phyloP scores from a whole-genome alignment of 768 basidiomycete species.

The Psilocybe cyanescens region DNA sequence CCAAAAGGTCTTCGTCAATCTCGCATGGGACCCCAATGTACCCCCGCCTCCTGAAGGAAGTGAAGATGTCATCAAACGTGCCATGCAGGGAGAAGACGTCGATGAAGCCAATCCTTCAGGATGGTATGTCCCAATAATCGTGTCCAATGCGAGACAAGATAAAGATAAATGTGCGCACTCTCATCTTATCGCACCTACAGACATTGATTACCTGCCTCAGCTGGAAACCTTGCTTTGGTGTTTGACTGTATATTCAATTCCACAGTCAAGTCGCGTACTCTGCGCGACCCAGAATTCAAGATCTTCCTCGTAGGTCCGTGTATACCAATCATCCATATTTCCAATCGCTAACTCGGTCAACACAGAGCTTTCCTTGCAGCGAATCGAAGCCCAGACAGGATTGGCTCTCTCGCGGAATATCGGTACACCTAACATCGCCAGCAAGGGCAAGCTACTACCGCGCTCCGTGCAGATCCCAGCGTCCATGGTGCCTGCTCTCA shows the following conservation, averaged over 20 bases:
- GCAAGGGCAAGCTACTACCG: slow-evolving; percentile 69
- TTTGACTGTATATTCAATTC: slow-evolving; percentile 75
- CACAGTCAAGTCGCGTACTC: slow-evolving; percentile 58
- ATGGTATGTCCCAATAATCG: slow-evolving; percentile 73
- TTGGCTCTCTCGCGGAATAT: slow-evolving; percentile 71
- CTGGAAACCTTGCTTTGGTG: slow-evolving; percentile 69
- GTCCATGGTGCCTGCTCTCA: slow-evolving; percentile 29
- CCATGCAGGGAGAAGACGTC: slow-evolving; percentile 53
- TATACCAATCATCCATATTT: slow-evolving; percentile 1
- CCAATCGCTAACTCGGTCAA: neutral
- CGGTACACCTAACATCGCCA: slow-evolving; percentile 74
- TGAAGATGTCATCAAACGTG: slow-evolving; percentile 60
- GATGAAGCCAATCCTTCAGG: slow-evolving; percentile 42
- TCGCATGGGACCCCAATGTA: slow-evolving; percentile 70
- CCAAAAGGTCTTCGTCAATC: slow-evolving; percentile 74
- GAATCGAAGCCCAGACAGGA: slow-evolving; percentile 62
- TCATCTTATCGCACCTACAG: slow-evolving; percentile 1
- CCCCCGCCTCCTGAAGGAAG: slow-evolving; percentile 69
- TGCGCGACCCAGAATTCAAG: slow-evolving; percentile 69
- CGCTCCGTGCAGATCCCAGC: slow-evolving; percentile 62
- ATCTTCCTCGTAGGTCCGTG: slow-evolving; percentile 67
- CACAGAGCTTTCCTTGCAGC: slow-evolving; percentile 70
- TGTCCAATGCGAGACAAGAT: slow-evolving; percentile 65
- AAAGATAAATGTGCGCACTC: slow-evolving; percentile 66
- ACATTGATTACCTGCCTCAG: slow-evolving; percentile 36